Conservation (phyloP, 73 alveolate species). For the Paramecium sexaurelia region DNA sequence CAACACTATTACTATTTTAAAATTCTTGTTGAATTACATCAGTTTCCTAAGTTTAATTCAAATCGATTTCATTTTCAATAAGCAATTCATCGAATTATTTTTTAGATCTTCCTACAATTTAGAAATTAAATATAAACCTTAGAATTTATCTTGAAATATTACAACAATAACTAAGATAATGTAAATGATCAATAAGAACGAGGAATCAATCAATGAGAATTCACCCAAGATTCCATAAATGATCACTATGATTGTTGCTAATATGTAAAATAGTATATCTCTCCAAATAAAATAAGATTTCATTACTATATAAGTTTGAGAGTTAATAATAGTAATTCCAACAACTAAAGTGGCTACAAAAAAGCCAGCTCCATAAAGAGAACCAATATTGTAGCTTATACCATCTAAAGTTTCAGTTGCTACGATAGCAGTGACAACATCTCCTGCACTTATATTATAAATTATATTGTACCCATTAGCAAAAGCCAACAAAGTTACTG, state of each 20-base stretch:
- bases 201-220: neutral
- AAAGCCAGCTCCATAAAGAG: conserved; percentile 78
- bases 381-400: conserved; percentile 71
- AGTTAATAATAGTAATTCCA: conserved; percentile 68
- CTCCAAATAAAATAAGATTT: neutral
- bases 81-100: neutral
- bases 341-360: conserved; percentile 76
- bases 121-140: neutral
- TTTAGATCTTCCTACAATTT: neutral
- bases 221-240: neutral
- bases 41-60: neutral
- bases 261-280: neutral
- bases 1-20: neutral
- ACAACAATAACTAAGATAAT: neutral
- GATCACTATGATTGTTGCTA: conserved; percentile 5
- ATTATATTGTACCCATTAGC: conserved; percentile 66
- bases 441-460: conserved; percentile 72
- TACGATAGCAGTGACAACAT: conserved; percentile 78
- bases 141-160: neutral
- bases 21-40: neutral
- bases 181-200: neutral
- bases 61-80: neutral
- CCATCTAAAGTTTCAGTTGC: conserved; percentile 74
- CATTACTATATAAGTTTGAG: neutral
- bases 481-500: conserved; percentile 77